phyloP scores from a whole-genome alignment of 805 yeast genomes.

The Candida tammaniensis region DNA sequence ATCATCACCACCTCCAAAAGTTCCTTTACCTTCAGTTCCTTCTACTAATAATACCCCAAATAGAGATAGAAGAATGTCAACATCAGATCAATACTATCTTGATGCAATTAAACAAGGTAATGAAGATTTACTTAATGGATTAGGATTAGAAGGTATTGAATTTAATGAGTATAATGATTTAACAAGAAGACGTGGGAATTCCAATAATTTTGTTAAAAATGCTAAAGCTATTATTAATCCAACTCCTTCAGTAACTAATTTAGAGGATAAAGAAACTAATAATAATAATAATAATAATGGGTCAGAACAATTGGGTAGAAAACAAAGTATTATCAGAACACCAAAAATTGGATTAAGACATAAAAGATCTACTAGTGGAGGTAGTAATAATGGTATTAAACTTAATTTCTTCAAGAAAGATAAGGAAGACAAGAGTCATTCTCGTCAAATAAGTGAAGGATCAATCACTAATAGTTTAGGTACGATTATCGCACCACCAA shows the following conservation, averaged over 20 bases:
- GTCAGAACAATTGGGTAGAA: conserved; percentile 17
- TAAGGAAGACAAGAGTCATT: conserved; percentile 31
- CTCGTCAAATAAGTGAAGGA: conserved; percentile 41
- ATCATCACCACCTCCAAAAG: conserved; percentile 40
- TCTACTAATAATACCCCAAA: conserved; percentile 10
- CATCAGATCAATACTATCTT: conserved; percentile 9
- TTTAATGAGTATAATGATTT: conserved; percentile 17
- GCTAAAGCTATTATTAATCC: conserved; percentile 12
- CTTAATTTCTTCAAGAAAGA: conserved; percentile 32
- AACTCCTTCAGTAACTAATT: conserved; percentile 35
- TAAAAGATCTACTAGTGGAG: conserved; percentile 40
- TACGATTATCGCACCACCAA: conserved; percentile 42
- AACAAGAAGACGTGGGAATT: conserved; percentile 3
- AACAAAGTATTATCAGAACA: conserved; percentile 27
- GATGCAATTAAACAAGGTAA: conserved; percentile 12
- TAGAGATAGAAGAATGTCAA: conserved; percentile 1
- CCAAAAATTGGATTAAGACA: conserved; percentile 35
- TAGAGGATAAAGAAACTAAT: conserved; percentile 23
- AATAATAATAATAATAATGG: background rate
- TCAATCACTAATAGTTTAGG: conserved; percentile 20
- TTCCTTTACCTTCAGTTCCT: conserved; percentile 18
- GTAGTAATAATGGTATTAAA: conserved; percentile 25
- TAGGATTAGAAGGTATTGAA: conserved; percentile 39
- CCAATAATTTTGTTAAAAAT: conserved; percentile 6
- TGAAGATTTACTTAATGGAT: conserved; percentile 30